phyloP scores from a whole-genome alignment of 352 stramenopile species.

The Sclerospora graminicola region DNA sequence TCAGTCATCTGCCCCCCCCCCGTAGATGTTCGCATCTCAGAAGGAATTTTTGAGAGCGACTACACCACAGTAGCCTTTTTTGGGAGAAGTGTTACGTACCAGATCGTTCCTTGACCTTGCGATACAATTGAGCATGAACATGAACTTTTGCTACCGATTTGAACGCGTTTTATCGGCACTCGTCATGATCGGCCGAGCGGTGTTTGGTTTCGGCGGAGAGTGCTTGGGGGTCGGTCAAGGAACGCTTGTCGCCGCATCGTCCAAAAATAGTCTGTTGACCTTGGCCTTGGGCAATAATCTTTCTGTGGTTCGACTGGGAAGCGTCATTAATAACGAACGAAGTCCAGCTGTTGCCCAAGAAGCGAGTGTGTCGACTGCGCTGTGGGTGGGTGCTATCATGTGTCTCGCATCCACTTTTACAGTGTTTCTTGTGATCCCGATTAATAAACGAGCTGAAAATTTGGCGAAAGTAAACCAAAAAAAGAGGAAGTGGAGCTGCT shows the following conservation, averaged over 20 bases:
- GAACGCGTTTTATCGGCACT: too few species aligned
- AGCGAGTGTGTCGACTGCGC: constrained; percentile 46
- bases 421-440: constrained; percentile 63
- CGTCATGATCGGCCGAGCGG: constrained; percentile 77
- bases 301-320: constrained; percentile 84
- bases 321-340: constrained; percentile 89
- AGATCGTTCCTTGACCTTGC: too few species aligned
- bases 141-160: too few species aligned
- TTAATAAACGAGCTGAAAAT: constrained; percentile 62
- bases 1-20: too few species aligned
- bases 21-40: too few species aligned
- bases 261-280: constrained; percentile 88
- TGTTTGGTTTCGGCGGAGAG: constrained; percentile 93
- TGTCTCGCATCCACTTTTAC: too few species aligned
- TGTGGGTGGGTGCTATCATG: too few species aligned
- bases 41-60: too few species aligned
- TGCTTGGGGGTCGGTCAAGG: constrained; percentile 85
- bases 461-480: constrained; percentile 16
- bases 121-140: too few species aligned
- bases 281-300: constrained; percentile 89
- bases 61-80: too few species aligned
- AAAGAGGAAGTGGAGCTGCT: constrained; percentile 3
- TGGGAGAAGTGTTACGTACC: too few species aligned
- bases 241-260: constrained; percentile 88
- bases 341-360: constrained; percentile 69